A percentile compares a stretch with the other conserved stretches of the same genome.
Conservation (phyloP, 1,284 basidiomycete species). For the Irpex sp. region DNA sequence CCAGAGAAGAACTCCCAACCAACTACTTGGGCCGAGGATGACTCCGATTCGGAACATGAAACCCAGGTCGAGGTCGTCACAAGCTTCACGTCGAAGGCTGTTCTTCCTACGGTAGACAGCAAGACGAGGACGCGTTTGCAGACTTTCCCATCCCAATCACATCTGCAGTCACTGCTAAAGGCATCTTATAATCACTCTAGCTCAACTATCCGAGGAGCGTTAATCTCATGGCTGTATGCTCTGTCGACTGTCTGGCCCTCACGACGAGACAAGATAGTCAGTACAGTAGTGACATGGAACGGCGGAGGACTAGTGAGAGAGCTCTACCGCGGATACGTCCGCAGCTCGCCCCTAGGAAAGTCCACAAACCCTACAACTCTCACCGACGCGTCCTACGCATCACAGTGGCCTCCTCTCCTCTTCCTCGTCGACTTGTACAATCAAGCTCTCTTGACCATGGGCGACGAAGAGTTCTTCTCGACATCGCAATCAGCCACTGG, state of each 20-base stretch:
- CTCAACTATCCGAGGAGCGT: constrained; percentile 34
- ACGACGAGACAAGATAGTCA: constrained; percentile 49
- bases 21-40: constrained; percentile 28
- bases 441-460: constrained; percentile 86
- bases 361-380: constrained; percentile 42
- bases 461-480: constrained; percentile 95
- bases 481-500: constrained; percentile 10
- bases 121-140: constrained; percentile 54
- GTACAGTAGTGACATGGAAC: constrained; percentile 43
- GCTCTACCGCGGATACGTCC: constrained; percentile 69
- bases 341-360: constrained; percentile 51
- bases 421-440: constrained; percentile 84
- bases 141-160: constrained; percentile 42
- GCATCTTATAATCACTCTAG: constrained; percentile 28
- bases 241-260: constrained; percentile 58
- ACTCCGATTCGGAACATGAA: constrained; percentile 38
- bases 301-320: constrained; percentile 67
- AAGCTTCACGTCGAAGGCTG: constrained; percentile 29
- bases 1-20: constrained; percentile 24
- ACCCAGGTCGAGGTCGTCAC: constrained; percentile 33
- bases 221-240: constrained; percentile 51
- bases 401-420: constrained; percentile 66
- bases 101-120: constrained; percentile 44
- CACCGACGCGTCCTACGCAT: constrained; percentile 44
- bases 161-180: constrained; percentile 49